Base-by-base conservation (phyloP, 177 flowering plant species). In the Vitis hybrid region DNA sequence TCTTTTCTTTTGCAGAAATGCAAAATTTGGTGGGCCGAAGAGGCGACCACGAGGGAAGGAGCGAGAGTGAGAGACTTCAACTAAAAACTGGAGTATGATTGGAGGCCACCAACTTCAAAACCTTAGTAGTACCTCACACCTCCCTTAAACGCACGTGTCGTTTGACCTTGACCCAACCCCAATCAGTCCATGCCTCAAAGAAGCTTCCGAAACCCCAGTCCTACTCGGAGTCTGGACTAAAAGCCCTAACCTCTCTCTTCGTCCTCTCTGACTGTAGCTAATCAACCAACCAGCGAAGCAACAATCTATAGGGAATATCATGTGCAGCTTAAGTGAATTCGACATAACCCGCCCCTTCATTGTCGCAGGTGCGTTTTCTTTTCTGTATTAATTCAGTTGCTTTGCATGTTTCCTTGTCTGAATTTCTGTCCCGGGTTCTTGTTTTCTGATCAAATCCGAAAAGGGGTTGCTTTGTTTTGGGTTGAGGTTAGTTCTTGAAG, bases 81-180 rank as follows among this genome's bases (percentile, higher is more conserved):
- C 16, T 15, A 5, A 15, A 12, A 15, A 14, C 16, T 5, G 7
- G 16, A 15, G 18, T 16, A 53, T 53, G 56, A 53, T 53, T 53
- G 56, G 56, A 12, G 16, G n/a, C 18, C 56, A 53, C 1, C 15
- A 53, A 12, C 29, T 26, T 26, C 29, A 26, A 26, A 26, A 26
- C 56, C 45, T 39, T 5, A 39, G 45, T 5, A 53, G 10, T 16
- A 5, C 56, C 20, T 51, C 15, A 34, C 14, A 7, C 15, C 8
- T 18, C 13, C 53, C 29, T 50, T 18, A 57, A 67, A 61, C 56
- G 72, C 72, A 69, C 72, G 72, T 69, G 72, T 18, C 60, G 13
- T 69, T 69, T 52, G 59, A 52, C 66, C 39, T 13, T 6, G 20
- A 45, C 18, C 6, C 56, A 14, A 5, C 4, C 56, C 16, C 15